phyloP scores from a whole-genome alignment of 805 yeast genomes.

The Teunomyces stri region DNA sequence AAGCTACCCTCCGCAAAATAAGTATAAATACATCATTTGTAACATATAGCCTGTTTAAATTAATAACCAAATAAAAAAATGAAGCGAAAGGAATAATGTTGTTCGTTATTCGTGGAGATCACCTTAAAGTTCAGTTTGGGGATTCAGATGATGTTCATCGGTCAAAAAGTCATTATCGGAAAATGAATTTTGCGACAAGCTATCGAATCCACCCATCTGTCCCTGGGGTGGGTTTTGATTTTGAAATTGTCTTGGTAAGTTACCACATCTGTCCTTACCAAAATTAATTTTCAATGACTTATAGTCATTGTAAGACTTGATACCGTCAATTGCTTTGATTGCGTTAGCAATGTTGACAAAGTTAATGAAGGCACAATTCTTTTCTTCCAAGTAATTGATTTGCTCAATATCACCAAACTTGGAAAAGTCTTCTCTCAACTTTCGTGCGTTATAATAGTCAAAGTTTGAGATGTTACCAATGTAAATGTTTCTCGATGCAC shows the following conservation, averaged over 20 bases:
- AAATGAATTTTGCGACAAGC: constrained; percentile 16
- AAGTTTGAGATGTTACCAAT: constrained; percentile 64
- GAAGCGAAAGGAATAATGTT: constrained; percentile 4
- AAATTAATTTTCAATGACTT: constrained; percentile 65
- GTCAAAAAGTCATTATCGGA: constrained; percentile 22
- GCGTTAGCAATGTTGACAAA: constrained; percentile 91
- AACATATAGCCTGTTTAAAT: constrained; percentile 1
- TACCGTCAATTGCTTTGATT: constrained; percentile 87
- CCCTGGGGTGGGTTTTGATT: constrained; percentile 18
- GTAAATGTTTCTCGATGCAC: constrained; percentile 92
- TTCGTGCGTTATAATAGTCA: constrained; percentile 51
- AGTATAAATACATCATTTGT: background rate
- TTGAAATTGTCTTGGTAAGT: constrained; percentile 77
- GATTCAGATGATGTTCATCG: constrained; percentile 16
- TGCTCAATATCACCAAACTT: constrained; percentile 95
- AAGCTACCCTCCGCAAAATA: background rate
- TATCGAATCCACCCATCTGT: constrained; percentile 12
- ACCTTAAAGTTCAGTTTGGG: constrained; percentile 3
- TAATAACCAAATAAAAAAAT: constrained; percentile 2
- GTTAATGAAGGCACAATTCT: constrained; percentile 87
- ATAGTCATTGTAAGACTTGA: constrained; percentile 66
- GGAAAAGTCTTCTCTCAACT: constrained; percentile 69
- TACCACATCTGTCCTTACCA: constrained; percentile 71
- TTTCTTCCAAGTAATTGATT: constrained; percentile 79
- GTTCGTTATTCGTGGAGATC: background rate